Evolutionary conservation across 2,329 filamentous ascomycete genomes (phyloP).

Genomic region (Scytalidium lignicola): DNA sequence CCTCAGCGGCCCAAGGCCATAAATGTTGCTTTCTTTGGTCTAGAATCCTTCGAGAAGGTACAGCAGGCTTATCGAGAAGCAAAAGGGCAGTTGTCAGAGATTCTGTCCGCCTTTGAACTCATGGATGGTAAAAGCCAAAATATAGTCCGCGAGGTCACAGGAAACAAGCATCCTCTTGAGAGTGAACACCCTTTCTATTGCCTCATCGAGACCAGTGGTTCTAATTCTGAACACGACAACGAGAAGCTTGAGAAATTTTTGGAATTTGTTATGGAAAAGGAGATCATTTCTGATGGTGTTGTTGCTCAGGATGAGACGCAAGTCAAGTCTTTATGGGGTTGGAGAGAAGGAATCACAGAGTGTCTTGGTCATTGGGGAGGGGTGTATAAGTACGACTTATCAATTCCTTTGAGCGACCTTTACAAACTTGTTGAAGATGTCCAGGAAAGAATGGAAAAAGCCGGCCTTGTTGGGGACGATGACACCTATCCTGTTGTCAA

Average conservation of each 20-base stretch:
- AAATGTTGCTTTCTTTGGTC: constrained; percentile 91
- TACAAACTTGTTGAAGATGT: constrained; percentile 88
- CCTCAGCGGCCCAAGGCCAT: constrained; percentile 82
- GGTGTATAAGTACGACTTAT: constrained; percentile 98
- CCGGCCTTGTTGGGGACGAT: constrained; percentile 72
- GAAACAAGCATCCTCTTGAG: constrained; percentile 76
- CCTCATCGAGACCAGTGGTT: constrained; percentile 92
- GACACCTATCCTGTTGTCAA: constrained; percentile 74
- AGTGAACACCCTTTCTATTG: constrained; percentile 90
- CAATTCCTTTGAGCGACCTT: constrained; percentile 81
- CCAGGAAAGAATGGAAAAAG: constrained; percentile 63
- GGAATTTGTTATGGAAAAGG: constrained; percentile 84
- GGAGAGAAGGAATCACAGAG: constrained; percentile 91
- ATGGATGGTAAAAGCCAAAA: constrained; percentile 86
- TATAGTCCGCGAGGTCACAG: constrained; percentile 68
- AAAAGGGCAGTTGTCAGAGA: constrained; percentile 86
- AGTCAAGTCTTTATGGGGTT: constrained; percentile 77
- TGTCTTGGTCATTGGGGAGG: constrained; percentile 84
- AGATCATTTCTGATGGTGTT: constrained; percentile 83
- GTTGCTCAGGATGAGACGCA: constrained; percentile 93
- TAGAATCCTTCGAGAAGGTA: constrained; percentile 86
- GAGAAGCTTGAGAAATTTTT: constrained; percentile 88
- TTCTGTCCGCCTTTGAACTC: constrained; percentile 93
- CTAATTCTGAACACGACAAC: constrained; percentile 87
- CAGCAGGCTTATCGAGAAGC: constrained; percentile 83